Percentiles rank a stretch among this genome's conserved stretches.
These are phyloP conservation scores for Salix suchowensis DNA, from an alignment of 345 rosid species.

Conservation along the genomic window DNA sequence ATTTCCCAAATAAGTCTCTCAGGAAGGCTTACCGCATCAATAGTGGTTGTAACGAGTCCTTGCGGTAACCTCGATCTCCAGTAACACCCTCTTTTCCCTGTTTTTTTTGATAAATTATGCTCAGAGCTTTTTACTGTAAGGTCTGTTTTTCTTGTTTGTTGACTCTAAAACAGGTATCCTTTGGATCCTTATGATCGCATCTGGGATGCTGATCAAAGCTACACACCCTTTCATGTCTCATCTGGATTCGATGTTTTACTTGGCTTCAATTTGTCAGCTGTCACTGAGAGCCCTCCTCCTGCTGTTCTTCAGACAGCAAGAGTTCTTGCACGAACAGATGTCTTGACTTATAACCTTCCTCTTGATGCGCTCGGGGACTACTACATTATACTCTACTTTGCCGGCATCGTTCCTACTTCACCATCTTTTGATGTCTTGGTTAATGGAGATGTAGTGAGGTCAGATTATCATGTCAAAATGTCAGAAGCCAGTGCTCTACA, in stretches of 20 bases:
- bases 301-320: constrained; percentile 73
- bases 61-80: constrained; percentile 35
- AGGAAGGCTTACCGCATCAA: constrained; percentile 62
- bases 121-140: background rate
- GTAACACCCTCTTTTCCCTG: background rate
- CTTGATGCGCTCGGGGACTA: constrained; percentile 49
- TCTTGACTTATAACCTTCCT: constrained; percentile 51
- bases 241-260: constrained; percentile 30
- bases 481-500: constrained; percentile 51
- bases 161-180: constrained; percentile 56
- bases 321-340: constrained; percentile 51
- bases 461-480: constrained; percentile 44
- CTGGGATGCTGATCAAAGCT: constrained; percentile 75
- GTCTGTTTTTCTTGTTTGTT: too few species aligned
- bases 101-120: background rate
- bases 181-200: constrained; percentile 74
- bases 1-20: constrained; percentile 36
- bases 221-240: constrained; percentile 55
- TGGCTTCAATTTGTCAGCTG: constrained; percentile 33
- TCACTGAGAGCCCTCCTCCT: constrained; percentile 56
- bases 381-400: constrained; percentile 70
- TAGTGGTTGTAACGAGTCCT: constrained; percentile 59
- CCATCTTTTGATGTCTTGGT: constrained; percentile 60
- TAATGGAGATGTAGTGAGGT: constrained; percentile 48
- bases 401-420: constrained; percentile 69